Base-by-base conservation (phyloP, 2,329 filamentous ascomycete species). In the Domatiomyces globalis region DNA sequence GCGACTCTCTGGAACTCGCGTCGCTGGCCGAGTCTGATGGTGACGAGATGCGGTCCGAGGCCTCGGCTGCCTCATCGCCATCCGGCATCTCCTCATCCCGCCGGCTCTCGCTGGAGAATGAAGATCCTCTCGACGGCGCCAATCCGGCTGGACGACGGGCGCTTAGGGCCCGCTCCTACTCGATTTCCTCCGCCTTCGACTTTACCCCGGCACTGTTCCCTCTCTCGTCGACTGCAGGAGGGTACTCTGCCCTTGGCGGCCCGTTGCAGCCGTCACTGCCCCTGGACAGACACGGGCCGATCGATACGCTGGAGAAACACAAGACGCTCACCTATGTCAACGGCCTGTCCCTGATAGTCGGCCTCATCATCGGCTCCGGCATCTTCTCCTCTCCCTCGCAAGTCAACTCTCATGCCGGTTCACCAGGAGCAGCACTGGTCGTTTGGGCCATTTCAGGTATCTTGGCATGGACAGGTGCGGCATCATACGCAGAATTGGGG, bases 271-370 rank as follows among this genome's bases (percentile, higher is more conserved):
- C 70, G 22, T 54, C 57, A 33, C 55, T 64, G 29, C 49, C 55
- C 20, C 53, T 63, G 27, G 72, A 80, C 60, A 67, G 75, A 53
- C 66, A 75, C 55, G 78, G 77, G 15, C 63, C 84, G 19, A 78
- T 80, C n/a, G 85, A 84, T 54, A 87, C 84, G 43, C 69, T 96
- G 57, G 92, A 98, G 73, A 92, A 87, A 67, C 84, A 94, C 72
- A 98, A 98, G 73, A 94, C 86, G 12, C 71, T 98, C 67, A 96
- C 92, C 25, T 96, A 90, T 64, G 66, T 96, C 46, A 98, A 98
- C 67, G 92, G 92, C 0, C 69, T 98, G 52, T 94, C 87, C 20
- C 73, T 98, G 52, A 85, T 98, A 48, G 79, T 96, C 47, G 90
- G 92, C 1, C 70, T 98, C 57, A 94, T 96, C 60, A 96, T 98